Evolutionary conservation across 2,329 filamentous ascomycete genomes (phyloP).

Genomic region (Ophiobolus disseminans): DNA sequence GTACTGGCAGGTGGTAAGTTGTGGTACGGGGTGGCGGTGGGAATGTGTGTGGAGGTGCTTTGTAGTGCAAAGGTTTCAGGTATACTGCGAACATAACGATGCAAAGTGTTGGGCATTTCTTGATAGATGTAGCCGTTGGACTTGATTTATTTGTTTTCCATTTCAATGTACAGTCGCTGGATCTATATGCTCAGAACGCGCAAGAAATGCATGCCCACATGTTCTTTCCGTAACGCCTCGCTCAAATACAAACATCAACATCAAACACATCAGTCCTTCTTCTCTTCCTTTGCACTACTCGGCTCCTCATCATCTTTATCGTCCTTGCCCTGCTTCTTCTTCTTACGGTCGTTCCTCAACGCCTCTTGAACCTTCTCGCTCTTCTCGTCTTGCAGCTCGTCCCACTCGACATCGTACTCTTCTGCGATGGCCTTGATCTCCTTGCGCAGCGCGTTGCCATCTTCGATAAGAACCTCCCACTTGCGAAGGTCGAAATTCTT

Average conservation of each 20-base stretch:
- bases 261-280: not conserved
- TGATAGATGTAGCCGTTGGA: too few relatives aligned
- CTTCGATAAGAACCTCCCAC: constrained; percentile 81
- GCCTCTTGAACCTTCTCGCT: constrained; percentile 65
- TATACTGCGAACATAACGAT: too few relatives aligned
- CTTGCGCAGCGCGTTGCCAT: constrained; percentile 76
- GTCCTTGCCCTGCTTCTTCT: constrained; percentile 45
- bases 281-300: not conserved
- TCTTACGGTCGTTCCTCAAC: constrained; percentile 57
- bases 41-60: too few relatives aligned
- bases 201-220: too few relatives aligned
- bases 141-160: too few relatives aligned
- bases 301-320: constrained; percentile 41
- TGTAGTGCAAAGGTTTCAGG: too few relatives aligned
- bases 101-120: too few relatives aligned
- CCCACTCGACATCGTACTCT: constrained; percentile 91
- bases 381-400: constrained; percentile 76
- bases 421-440: constrained; percentile 83
- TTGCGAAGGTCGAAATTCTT: constrained; percentile 76
- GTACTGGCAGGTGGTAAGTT: not conserved
- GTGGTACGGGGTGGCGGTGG: too few relatives aligned
- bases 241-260: not conserved
- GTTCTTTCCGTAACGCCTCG: constrained; percentile 1
- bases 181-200: too few relatives aligned
- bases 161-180: too few relatives aligned